Percentiles rank a stretch among this genome's conserved stretches.
These are phyloP conservation scores for Saccharomycopsis sp. DNA, from an alignment of 805 yeast genomes.

Conservation along the genomic window DNA sequence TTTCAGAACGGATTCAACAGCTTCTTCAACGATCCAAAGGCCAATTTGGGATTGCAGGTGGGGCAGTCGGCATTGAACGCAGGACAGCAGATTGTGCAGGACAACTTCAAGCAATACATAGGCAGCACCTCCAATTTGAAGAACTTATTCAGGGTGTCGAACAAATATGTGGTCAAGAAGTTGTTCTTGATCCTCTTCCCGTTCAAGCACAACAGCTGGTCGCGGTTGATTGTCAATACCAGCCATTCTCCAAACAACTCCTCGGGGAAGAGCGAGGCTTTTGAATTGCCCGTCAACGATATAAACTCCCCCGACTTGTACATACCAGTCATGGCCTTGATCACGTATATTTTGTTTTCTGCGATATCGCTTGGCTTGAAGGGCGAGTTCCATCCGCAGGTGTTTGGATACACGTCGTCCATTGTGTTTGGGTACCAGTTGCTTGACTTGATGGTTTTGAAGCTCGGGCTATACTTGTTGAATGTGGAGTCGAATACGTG, in stretches of 20 bases:
- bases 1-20: constrained; percentile 20
- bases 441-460: constrained; percentile 68
- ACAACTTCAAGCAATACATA: constrained; percentile 47
- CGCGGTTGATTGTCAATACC: constrained; percentile 39
- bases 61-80: constrained; percentile 81
- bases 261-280: constrained; percentile 31
- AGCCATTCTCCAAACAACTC: constrained; percentile 30
- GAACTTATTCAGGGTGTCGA: constrained; percentile 88
- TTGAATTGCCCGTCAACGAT: constrained; percentile 77
- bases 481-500: constrained; percentile 63
- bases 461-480: constrained; percentile 76
- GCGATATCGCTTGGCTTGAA: constrained; percentile 79
- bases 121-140: constrained; percentile 48
- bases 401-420: constrained; percentile 80
- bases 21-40: constrained; percentile 69
- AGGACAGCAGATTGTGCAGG: constrained; percentile 72
- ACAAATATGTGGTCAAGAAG: constrained; percentile 74
- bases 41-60: constrained; percentile 80
- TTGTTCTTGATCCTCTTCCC: constrained; percentile 75
- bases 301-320: constrained; percentile 94
- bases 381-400: constrained; percentile 89
- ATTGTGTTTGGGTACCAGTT: constrained; percentile 78
- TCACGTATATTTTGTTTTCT: constrained; percentile 79
- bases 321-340: constrained; percentile 88
- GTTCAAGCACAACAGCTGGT: constrained; percentile 79